A percentile compares a stretch with the other conserved stretches of the same genome.
Evolutionary conservation across 2,329 filamentous ascomycete genomes (phyloP).

Genomic region (Claviceps pazoutovae): DNA sequence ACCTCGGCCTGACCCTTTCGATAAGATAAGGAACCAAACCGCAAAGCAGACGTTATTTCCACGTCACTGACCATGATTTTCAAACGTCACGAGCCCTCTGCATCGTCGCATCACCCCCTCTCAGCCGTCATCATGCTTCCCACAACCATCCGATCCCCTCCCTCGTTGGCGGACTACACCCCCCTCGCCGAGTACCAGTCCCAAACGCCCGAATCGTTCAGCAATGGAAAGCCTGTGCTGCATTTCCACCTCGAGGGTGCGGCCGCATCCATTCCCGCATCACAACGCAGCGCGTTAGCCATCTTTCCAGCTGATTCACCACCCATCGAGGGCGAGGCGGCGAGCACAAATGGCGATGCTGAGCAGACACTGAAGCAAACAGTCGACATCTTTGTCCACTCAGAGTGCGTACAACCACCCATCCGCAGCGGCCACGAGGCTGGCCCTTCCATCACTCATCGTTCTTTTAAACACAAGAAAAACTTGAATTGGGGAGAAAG

Average conservation of each 20-base stretch:
- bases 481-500: no score
- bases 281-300: conserved; percentile 40
- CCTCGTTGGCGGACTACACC: conserved; percentile 45
- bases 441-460: not conserved
- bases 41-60: no score
- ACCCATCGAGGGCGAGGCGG: conserved; percentile 11
- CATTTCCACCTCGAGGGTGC: conserved; percentile 46
- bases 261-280: conserved; percentile 42
- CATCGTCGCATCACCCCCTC: not conserved
- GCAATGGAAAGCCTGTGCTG: conserved; percentile 55
- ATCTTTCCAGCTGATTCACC: conserved; percentile 33
- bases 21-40: no score
- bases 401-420: conserved; percentile 30
- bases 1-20: no score
- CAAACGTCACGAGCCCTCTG: not conserved
- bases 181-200: conserved; percentile 55
- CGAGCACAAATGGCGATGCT: conserved; percentile 17
- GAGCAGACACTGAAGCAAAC: conserved; percentile 29
- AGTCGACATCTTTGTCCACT: conserved; percentile 45
- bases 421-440: no score
- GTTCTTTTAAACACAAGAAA: no score
- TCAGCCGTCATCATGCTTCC: conserved; percentile 22
- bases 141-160: conserved; percentile 43
- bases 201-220: conserved; percentile 60
- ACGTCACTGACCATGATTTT: no score